A percentile compares a stretch with the other conserved stretches of the same genome.
These are phyloP conservation scores for Tricholoma matsutake DNA, from an alignment of 768 basidiomycete species.

Conservation along the genomic window DNA sequence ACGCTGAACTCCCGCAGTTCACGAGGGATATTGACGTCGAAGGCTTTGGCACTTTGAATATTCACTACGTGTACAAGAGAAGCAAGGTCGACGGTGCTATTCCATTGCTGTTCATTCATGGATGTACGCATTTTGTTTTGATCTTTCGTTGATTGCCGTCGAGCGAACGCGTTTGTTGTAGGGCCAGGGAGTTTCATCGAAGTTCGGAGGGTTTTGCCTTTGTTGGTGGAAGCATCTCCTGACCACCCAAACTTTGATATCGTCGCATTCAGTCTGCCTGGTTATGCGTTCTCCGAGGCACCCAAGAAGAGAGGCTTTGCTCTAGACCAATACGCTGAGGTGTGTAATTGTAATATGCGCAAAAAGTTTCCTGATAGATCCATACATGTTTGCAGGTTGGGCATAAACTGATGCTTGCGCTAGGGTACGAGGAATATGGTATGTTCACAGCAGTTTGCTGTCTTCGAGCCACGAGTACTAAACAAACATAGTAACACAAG, in stretches of 20 bases:
- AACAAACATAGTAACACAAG: slow-evolving; percentile 38
- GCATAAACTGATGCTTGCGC: slow-evolving; percentile 46
- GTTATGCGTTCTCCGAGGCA: slow-evolving; percentile 60
- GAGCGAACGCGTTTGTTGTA: too few relatives aligned
- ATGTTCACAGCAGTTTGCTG: too few relatives aligned
- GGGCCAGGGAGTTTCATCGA: slow-evolving; percentile 65
- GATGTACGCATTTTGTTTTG: slow-evolving; percentile 32
- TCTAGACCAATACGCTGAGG: slow-evolving; percentile 46
- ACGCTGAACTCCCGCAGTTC: slow-evolving; percentile 53
- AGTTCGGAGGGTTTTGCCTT: slow-evolving; percentile 52
- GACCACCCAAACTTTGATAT: slow-evolving; percentile 60
- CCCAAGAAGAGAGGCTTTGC: slow-evolving; percentile 51
- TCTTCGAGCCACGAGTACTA: too few relatives aligned
- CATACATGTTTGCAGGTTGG: slow-evolving; percentile 30
- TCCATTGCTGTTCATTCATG: slow-evolving; percentile 60
- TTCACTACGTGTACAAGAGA: slow-evolving; percentile 59
- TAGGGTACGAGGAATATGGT: slow-evolving; percentile 50
- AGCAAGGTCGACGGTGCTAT: slow-evolving; percentile 45
- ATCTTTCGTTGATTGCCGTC: too few relatives aligned
- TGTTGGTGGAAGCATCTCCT: slow-evolving; percentile 40
- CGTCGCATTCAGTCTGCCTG: slow-evolving; percentile 55
- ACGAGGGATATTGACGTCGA: slow-evolving; percentile 48
- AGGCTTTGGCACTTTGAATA: slow-evolving; percentile 38
- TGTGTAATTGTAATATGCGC: too few relatives aligned
- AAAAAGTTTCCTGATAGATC: too few relatives aligned